Base-by-base conservation (phyloP, 2,329 filamentous ascomycete genomes). In the Ambrosiella xylebori region DNA sequence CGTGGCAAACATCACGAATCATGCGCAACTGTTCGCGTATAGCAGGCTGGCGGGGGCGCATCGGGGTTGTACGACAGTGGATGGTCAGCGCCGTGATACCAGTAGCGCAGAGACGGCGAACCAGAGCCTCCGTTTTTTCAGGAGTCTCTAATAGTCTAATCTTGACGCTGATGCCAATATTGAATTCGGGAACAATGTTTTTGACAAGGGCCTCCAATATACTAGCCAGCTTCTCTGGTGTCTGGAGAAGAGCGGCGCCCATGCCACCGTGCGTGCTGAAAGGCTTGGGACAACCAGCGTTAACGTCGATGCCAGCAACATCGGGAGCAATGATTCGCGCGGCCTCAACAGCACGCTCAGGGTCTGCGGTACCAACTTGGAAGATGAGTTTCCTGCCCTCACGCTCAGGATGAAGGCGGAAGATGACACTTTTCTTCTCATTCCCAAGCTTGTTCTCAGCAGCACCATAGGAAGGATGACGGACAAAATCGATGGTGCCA, bases 221-320 rank as follows among this genome's bases (percentile, higher is more conserved):
- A 0, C 83, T 78, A 64, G 83, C 85, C 0, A 98, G 78, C 65
- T 80, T 82, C 63, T 97, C 90, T 0, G 93, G 91, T 0, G 85
- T 91, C 64, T 80, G 81, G 13, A 98, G 78, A 17, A 98, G 77
- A 1, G 90, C 91, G 0, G 93, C 93, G 54, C 93, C 93, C 93
- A 98, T 98, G 54, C 93, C 93, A 61, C 89, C 89, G 62, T 79
- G 80, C 1, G 91, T 95, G 66, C 87, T 95, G 71, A 98, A 98
- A 0, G 91, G 87, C 70, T 98, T 98, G 0, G 93, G 93, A 67
- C 93, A 98, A n/a, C 93, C 93, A 0, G 93, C 89, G 69, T 98
- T 98, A 62, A 98, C 85, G 68, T 97, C 93, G 64, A 98, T 96
- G 61, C 93, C 93, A 0, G 84, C 83, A 2, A 98, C 93, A 70